Conservation (phyloP, 176 grass and related monocot genomes). For the Triticum turgidum region DNA sequence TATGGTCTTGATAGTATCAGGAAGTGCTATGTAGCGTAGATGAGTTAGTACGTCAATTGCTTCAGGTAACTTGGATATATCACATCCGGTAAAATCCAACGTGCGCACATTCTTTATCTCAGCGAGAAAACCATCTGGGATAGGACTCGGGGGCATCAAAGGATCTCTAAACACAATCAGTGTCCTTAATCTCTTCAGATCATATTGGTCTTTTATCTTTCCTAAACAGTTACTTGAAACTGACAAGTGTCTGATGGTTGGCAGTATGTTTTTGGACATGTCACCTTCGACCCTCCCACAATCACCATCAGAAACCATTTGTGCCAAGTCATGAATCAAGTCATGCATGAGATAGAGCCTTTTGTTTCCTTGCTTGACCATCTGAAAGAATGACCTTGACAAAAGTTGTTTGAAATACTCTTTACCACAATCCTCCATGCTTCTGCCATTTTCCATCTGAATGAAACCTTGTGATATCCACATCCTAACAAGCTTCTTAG, state of each 20-base stretch:
- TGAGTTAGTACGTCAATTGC: constrained; percentile 39
- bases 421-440: constrained; percentile 44
- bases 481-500: constrained; percentile 41
- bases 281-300: constrained; percentile 39
- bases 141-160: constrained; percentile 1
- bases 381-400: constrained; percentile 53
- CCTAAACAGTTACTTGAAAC: constrained; percentile 35
- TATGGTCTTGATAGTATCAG: constrained; percentile 39
- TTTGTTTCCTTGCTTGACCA: neutral
- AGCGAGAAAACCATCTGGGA: constrained; percentile 28
- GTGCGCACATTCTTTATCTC: constrained; percentile 39
- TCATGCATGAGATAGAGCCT: constrained; percentile 41
- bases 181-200: constrained; percentile 40
- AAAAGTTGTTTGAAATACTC: constrained; percentile 51
- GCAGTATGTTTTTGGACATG: constrained; percentile 11
- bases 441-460: constrained; percentile 20
- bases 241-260: constrained; percentile 45
- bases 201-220: constrained; percentile 1
- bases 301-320: constrained; percentile 46
- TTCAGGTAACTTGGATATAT: constrained; percentile 40
- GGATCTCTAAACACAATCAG: constrained; percentile 39
- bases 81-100: constrained; percentile 45
- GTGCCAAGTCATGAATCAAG: constrained; percentile 53
- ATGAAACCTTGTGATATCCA: constrained; percentile 62
- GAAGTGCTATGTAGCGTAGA: constrained; percentile 56